phyloP scores from a whole-genome alignment of 1,284 basidiomycete genomes.

The Moesziomyces parantarcticus region DNA sequence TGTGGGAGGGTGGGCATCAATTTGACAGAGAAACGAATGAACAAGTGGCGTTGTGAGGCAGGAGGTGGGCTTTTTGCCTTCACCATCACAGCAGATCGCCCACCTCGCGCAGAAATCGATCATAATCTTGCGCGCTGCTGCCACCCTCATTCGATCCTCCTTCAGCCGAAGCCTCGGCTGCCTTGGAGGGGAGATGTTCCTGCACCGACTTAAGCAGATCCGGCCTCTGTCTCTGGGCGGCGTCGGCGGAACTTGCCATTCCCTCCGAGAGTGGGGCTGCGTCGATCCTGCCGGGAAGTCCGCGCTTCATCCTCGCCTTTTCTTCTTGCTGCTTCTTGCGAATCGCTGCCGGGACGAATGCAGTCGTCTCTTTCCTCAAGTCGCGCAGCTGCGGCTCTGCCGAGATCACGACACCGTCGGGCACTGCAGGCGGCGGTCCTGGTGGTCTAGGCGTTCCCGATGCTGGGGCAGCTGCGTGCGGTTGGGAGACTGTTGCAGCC shows the following conservation, averaged over 20 bases:
- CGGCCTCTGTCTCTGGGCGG: conserved; percentile 13
- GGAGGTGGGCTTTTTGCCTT: conserved; percentile 3
- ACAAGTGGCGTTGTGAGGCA: not conserved
- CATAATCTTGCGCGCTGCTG: conserved; percentile 30
- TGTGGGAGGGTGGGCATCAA: not conserved
- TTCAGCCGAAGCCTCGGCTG: not conserved
- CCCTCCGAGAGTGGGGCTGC: conserved; percentile 47
- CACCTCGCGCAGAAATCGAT: conserved; percentile 42
- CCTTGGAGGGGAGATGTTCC: conserved; percentile 24
- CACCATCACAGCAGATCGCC: conserved; percentile 35
- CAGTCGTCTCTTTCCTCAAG: conserved; percentile 61
- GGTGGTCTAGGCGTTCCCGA: conserved; percentile 12
- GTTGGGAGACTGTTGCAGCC: not conserved
- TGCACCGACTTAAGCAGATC: conserved; percentile 32
- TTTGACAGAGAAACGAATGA: not conserved
- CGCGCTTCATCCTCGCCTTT: conserved; percentile 46
- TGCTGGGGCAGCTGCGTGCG: not conserved
- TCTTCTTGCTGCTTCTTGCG: conserved; percentile 54
- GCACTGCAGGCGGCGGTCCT: conserved; percentile 33
- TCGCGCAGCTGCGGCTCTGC: conserved; percentile 65
- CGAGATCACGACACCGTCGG: conserved; percentile 44
- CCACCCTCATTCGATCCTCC: not conserved
- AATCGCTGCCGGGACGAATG: conserved; percentile 62
- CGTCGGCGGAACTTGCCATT: conserved; percentile 9
- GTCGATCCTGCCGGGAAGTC: conserved; percentile 50